Evolutionary conservation across 805 yeast genomes (phyloP).

Genomic region (Metschnikowia continentalis): DNA sequence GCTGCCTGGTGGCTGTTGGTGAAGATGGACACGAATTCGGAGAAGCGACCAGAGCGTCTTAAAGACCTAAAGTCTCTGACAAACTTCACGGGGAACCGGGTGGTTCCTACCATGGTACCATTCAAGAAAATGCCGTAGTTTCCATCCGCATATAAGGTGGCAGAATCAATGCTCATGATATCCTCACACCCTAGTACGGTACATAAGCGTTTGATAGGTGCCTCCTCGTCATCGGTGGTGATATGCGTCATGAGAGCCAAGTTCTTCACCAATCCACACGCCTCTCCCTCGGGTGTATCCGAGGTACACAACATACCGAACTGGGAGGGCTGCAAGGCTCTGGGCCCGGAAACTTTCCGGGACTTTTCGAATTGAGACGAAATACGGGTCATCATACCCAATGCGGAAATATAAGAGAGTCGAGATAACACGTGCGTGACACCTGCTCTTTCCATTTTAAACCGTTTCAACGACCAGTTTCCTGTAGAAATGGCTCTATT

Average conservation of each 20-base stretch:
- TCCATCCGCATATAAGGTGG: conserved; percentile 70
- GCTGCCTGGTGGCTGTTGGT: conserved; percentile 86
- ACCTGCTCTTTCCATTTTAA: conserved; percentile 99
- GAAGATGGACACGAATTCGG: conserved; percentile 88
- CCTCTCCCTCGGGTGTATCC: conserved; percentile 99
- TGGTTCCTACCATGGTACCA: conserved; percentile 91
- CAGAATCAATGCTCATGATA: conserved; percentile 74
- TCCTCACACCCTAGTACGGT: conserved; percentile 86
- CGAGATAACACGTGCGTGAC: conserved; percentile 95
- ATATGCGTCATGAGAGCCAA: conserved; percentile 97
- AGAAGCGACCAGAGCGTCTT: conserved; percentile 79
- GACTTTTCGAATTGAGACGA: conserved; percentile 99
- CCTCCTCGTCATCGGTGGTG: conserved; percentile 96
- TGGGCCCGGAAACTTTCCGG: conserved; percentile 95
- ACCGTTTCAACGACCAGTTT: conserved; percentile 97
- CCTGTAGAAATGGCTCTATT: conserved; percentile 98
- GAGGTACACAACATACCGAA: conserved; percentile 99
- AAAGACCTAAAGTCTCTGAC: conserved; percentile 72
- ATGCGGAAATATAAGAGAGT: conserved; percentile 85
- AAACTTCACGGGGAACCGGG: conserved; percentile 81
- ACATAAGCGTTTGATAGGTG: conserved; percentile 75
- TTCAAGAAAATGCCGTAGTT: conserved; percentile 84
- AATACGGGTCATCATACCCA: conserved; percentile 99
- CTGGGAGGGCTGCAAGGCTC: conserved; percentile 98
- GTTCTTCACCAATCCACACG: conserved; percentile 97